Conservation (phyloP, 805 yeast species). For the Debaryomyces hansenii region DNA sequence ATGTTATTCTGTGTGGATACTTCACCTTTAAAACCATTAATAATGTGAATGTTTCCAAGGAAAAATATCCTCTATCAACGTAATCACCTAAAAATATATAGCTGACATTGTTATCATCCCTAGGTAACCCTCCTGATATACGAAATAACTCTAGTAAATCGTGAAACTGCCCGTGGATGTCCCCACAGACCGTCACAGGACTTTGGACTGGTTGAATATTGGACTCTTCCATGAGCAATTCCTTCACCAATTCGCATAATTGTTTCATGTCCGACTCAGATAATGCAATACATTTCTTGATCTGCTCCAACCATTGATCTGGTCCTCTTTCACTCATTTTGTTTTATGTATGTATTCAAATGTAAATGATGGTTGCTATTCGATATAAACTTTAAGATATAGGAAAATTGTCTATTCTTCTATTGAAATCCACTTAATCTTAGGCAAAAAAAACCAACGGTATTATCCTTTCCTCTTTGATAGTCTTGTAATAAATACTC, state of each 20-base stretch:
- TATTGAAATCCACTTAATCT: too few species aligned
- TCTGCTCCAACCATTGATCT: slow-evolving; percentile 93
- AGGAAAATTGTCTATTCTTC: too few species aligned
- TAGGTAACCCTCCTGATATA: slow-evolving; percentile 90
- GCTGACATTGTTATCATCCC: slow-evolving; percentile 58
- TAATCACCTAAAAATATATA: slow-evolving; percentile 93
- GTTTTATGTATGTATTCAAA: background rate
- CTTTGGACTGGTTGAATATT: slow-evolving; percentile 91
- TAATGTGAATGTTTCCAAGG: slow-evolving; percentile 89
- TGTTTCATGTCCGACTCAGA: slow-evolving; percentile 95
- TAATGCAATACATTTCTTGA: slow-evolving; percentile 83
- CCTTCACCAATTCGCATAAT: slow-evolving; percentile 92
- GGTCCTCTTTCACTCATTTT: slow-evolving; percentile 78
- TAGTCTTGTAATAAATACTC: too few species aligned
- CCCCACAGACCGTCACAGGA: slow-evolving; percentile 96
- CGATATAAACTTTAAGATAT: too few species aligned
- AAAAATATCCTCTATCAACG: slow-evolving; percentile 96
- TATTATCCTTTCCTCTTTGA: too few species aligned
- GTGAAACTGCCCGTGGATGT: slow-evolving; percentile 97
- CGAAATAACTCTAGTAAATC: slow-evolving; percentile 88
- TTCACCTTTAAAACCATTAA: slow-evolving; percentile 91
- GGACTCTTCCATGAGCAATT: slow-evolving; percentile 91
- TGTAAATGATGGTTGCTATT: background rate
- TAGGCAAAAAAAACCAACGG: too few species aligned
- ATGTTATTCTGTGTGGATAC: slow-evolving; percentile 79